Evolutionary conservation across 2,329 filamentous ascomycete species (phyloP).

Genomic region (Talaromyces sp.): DNA sequence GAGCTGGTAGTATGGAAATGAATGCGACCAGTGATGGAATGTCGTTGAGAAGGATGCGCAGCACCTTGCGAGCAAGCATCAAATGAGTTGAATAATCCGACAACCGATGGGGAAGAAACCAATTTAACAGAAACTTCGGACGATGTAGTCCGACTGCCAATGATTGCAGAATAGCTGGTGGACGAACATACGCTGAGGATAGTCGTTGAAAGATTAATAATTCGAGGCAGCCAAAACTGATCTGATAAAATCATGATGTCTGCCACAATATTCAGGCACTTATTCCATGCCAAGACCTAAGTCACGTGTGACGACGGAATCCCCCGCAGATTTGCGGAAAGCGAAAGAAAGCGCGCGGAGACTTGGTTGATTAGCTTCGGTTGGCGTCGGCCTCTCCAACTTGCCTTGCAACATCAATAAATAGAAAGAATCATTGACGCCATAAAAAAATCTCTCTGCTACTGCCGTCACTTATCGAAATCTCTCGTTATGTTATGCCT

Average conservation of each 20-base stretch:
- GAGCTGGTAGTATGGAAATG: not conserved
- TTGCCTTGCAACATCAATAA: not conserved
- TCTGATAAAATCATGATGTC: not conserved
- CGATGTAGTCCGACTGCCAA: not conserved
- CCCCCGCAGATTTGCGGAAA: slow-evolving; percentile 1
- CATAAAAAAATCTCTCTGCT: not conserved
- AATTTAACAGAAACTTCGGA: not conserved
- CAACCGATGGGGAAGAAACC: not conserved
- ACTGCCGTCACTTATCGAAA: not conserved
- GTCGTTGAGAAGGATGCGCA: slow-evolving; percentile 1
- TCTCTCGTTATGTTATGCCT: not conserved
- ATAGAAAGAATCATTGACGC: not conserved
- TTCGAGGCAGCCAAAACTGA: not conserved
- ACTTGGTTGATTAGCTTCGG: slow-evolving; percentile 7
- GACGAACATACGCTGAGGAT: not conserved
- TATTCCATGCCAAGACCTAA: not conserved
- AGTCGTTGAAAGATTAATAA: not conserved
- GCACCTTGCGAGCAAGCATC: slow-evolving; percentile 4
- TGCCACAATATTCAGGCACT: slow-evolving; percentile 1
- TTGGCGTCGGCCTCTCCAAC: slow-evolving; percentile 17
- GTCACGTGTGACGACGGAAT: not conserved
- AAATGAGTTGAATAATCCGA: not conserved
- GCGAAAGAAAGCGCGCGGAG: not conserved
- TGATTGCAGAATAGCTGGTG: not conserved
- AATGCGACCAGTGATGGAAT: not conserved